These are phyloP conservation scores for Pseudonitzschia pungens DNA, from an alignment of 108 stramenopile species.

Conservation along the genomic window DNA sequence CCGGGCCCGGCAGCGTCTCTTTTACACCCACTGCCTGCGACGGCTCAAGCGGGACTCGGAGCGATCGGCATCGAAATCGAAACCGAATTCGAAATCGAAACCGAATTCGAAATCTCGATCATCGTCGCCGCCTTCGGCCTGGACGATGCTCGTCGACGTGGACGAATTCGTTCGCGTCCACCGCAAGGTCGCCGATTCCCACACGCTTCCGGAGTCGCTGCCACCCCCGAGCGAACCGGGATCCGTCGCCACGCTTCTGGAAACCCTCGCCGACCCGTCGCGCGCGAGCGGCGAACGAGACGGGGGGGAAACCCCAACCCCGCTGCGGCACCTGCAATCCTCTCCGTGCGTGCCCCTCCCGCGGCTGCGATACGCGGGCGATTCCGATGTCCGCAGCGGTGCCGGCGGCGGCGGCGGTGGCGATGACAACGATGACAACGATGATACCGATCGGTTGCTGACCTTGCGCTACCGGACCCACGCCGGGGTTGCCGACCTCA, in stretches of 20 bases:
- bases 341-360: slow-evolving; percentile 52
- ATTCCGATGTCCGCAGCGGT: too few relatives aligned
- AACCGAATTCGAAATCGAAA: not conserved
- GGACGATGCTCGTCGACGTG: slow-evolving; percentile 57
- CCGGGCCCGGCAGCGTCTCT: slow-evolving; percentile 47
- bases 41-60: slow-evolving; percentile 24
- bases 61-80: not conserved
- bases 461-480: slow-evolving; percentile 54
- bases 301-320: too few relatives aligned
- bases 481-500: slow-evolving; percentile 28
- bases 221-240: slow-evolving; percentile 29
- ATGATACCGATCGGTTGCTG: slow-evolving; percentile 16
- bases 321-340: slow-evolving; percentile 18
- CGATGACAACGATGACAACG: not conserved
- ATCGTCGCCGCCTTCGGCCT: slow-evolving; percentile 11
- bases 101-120: too few relatives aligned
- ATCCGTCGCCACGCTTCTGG: slow-evolving; percentile 31
- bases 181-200: not conserved
- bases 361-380: slow-evolving; percentile 36
- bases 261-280: not conserved
- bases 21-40: slow-evolving; percentile 49
- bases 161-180: slow-evolving; percentile 63
- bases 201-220: not conserved
- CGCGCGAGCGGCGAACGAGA: too few relatives aligned
- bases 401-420: too few relatives aligned